A percentile compares a stretch with the other conserved stretches of the same genome.
Evolutionary conservation across 768 basidiomycete genomes (phyloP).

Genomic region (Butyriboletus loyo): DNA sequence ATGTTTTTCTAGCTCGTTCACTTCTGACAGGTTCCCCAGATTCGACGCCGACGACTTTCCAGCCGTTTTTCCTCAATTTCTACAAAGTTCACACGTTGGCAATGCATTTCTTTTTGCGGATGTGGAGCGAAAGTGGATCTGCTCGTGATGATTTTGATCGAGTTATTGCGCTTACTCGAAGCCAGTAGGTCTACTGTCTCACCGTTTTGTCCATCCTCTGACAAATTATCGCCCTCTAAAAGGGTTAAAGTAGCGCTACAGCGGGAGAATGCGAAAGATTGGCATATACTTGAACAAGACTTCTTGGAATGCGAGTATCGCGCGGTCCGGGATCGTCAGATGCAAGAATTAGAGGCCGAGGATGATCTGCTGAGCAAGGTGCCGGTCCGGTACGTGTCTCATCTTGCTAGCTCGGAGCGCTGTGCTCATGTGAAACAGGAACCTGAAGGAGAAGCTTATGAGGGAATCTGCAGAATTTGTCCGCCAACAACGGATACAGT

Average conservation of each 20-base stretch:
- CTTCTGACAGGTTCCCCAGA: slow-evolving; percentile 35
- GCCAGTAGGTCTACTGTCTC: slow-evolving; percentile 61
- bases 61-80: slow-evolving; percentile 87
- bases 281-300: slow-evolving; percentile 82
- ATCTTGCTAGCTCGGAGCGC: not conserved
- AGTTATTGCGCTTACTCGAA: slow-evolving; percentile 71
- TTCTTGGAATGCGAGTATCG: slow-evolving; percentile 83
- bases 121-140: slow-evolving; percentile 89
- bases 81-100: slow-evolving; percentile 77
- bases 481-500: slow-evolving; percentile 82
- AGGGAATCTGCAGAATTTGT: slow-evolving; percentile 91
- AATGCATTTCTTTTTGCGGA: slow-evolving; percentile 82
- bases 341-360: slow-evolving; percentile 85
- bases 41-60: slow-evolving; percentile 76
- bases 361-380: slow-evolving; percentile 85
- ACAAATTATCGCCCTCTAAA: slow-evolving; percentile 6
- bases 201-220: not conserved
- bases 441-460: slow-evolving; percentile 79
- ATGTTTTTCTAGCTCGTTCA: not conserved
- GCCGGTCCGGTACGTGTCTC: slow-evolving; percentile 66
- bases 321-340: slow-evolving; percentile 81
- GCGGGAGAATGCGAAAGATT: slow-evolving; percentile 68
- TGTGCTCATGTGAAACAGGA: slow-evolving; percentile 44
- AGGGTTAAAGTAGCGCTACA: slow-evolving; percentile 78
- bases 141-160: slow-evolving; percentile 73